Evolutionary conservation across 1,284 basidiomycete species (phyloP), one percentile per base, ranked within the genome.

Genomic region (Leccinum pallidistipes): DNA sequence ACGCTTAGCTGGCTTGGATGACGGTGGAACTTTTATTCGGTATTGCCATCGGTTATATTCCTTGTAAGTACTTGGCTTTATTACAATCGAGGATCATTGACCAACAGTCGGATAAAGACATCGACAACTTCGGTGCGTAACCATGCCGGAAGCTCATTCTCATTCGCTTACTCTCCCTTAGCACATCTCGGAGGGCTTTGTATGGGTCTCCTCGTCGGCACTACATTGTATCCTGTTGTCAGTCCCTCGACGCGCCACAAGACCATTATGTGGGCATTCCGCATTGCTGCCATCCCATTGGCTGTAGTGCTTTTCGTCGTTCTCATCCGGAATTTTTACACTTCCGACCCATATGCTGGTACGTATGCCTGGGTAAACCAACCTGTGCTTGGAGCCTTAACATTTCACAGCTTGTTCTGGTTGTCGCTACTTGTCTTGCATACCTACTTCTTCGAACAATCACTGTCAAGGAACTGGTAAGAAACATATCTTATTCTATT

Each of bases 201-300:
- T 29, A 91, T 95, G 86, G 95, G 95, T 10, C 80, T 98, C 2
- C 81, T 98, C 7, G 83, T 90, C 38, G 90, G 88, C 36, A 87
- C 90, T 59, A 83, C 90, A 3, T 86, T 98, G 64, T 95, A 96
- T 70, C 96, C 95, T 5, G 86, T 95, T n/a, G 93, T 98, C 62
- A 91, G 87, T 66, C 81, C 81, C 18, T 89, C 92, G 1, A 87
- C 81, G 61, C 81, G 86, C 12, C 94, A 96, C 71, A 83, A 84
- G 60, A 71, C 84, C n/a, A 83, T 92, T 53, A 86, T 91, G 66
- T 94, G 91, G 87, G 77, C 69, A 38, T 83, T 91, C 68, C 86
- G 96, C 59, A 67, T 93, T 14, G 76, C 87, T 34, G 92, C 93
- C 0, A 79, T 94, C 34, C 88, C 89, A 0, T 67, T 97, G 47